phyloP scores from a whole-genome alignment of 257 asterid species.

The Solanum corneliomulleri region DNA sequence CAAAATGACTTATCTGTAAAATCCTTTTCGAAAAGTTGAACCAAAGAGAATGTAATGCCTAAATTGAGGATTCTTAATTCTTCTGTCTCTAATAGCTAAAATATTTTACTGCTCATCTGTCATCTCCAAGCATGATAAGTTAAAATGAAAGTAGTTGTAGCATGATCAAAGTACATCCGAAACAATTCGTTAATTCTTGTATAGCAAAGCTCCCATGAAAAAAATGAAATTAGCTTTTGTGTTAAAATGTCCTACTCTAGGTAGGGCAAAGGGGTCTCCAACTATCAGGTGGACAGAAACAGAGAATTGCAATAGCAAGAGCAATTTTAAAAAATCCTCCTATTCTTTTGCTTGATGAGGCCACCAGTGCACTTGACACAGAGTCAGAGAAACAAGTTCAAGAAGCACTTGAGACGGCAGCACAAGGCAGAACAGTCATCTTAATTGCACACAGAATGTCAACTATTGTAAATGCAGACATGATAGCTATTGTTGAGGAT shows the following conservation, averaged over 20 bases:
- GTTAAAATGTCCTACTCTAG: constrained; percentile 16
- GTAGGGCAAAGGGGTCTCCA: constrained; percentile 83
- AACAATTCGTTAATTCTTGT: not conserved
- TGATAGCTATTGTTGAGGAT: constrained; percentile 51
- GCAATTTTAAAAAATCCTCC: constrained; percentile 71
- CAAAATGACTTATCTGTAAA: not conserved
- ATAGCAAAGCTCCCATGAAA: not conserved
- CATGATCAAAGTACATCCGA: not conserved
- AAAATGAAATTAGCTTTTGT: not conserved
- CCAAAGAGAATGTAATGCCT: not conserved
- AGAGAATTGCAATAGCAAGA: constrained; percentile 85
- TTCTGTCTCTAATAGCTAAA: not conserved
- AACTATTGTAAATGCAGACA: constrained; percentile 67
- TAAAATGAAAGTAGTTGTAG: not conserved
- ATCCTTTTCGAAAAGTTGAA: not conserved
- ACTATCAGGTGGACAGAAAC: constrained; percentile 89
- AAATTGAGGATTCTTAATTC: not conserved
- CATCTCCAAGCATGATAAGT: not conserved
- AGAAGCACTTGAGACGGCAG: constrained; percentile 71
- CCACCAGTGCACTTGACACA: constrained; percentile 89
- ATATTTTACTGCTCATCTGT: not conserved
- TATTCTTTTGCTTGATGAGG: constrained; percentile 76
- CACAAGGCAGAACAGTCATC: constrained; percentile 70
- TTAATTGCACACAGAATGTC: constrained; percentile 76
- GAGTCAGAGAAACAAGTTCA: constrained; percentile 82